Evolutionary conservation across 768 basidiomycete genomes (phyloP).

Genomic region (Tephrocybe sp.): DNA sequence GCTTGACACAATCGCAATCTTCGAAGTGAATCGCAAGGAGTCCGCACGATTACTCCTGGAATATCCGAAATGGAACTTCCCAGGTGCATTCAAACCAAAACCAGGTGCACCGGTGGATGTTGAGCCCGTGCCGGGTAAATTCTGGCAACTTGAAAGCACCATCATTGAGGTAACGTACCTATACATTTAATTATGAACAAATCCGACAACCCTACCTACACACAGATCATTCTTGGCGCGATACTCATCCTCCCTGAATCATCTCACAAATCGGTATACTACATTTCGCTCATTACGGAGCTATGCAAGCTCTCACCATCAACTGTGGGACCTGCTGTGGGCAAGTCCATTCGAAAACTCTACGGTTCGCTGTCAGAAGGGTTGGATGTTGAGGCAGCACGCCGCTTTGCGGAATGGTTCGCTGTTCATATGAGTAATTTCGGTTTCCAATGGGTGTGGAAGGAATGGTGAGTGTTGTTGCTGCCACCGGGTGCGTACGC

Average conservation of each 20-base stretch:
- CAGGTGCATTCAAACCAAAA: slow-evolving; percentile 83
- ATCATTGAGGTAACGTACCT: slow-evolving; percentile 71
- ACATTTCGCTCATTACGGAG: slow-evolving; percentile 87
- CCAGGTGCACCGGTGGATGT: slow-evolving; percentile 54
- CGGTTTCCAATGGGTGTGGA: slow-evolving; percentile 98
- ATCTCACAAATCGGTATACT: slow-evolving; percentile 78
- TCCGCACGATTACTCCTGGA: slow-evolving; percentile 85
- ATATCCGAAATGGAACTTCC: slow-evolving; percentile 79
- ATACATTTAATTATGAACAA: background rate
- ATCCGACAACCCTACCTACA: slow-evolving; percentile 25
- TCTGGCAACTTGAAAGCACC: slow-evolving; percentile 88
- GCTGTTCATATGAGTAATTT: slow-evolving; percentile 97
- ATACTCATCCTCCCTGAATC: slow-evolving; percentile 79
- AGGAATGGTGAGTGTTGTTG: slow-evolving; percentile 79
- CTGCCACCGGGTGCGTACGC: background rate
- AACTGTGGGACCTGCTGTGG: slow-evolving; percentile 94
- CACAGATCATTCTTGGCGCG: slow-evolving; percentile 69
- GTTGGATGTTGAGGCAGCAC: slow-evolving; percentile 80
- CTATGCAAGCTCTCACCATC: slow-evolving; percentile 91
- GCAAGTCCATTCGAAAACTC: slow-evolving; percentile 89
- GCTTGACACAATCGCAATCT: slow-evolving; percentile 81
- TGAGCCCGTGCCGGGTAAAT: slow-evolving; percentile 59
- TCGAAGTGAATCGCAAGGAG: slow-evolving; percentile 96
- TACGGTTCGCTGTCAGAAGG: slow-evolving; percentile 81
- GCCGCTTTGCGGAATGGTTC: slow-evolving; percentile 93